A percentile compares a stretch with the other conserved stretches of the same genome.
Conservation (phyloP, 2,329 filamentous ascomycete genomes). For the Fusarium secorum region DNA sequence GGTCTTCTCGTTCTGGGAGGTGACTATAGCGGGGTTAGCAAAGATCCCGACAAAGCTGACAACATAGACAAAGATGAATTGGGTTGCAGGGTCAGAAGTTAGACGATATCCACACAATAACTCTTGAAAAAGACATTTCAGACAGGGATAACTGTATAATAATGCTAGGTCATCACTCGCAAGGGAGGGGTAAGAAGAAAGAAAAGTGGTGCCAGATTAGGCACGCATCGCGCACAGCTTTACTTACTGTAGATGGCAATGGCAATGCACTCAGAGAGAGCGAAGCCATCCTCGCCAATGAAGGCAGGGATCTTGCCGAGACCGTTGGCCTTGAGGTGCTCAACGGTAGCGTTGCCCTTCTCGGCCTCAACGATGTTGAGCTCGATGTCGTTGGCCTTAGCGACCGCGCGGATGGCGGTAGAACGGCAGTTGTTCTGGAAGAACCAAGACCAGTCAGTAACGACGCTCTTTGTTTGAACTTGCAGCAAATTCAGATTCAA, state of each 20-base stretch:
- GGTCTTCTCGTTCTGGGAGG: conserved; percentile 99
- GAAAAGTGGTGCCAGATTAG: conserved; percentile 43
- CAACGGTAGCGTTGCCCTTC: conserved; percentile 69
- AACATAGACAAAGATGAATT: conserved; percentile 41
- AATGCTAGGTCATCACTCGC: conserved; percentile 76
- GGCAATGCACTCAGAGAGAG: conserved; percentile 88
- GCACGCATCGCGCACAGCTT: conserved; percentile 4
- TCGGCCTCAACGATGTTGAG: conserved; percentile 82
- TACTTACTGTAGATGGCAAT: conserved; percentile 97
- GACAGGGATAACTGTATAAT: conserved; percentile 98
- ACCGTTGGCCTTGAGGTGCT: conserved; percentile 86
- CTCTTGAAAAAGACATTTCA: conserved; percentile 66
- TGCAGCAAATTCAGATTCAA: conserved; percentile 19
- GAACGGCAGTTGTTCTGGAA: conserved; percentile 86
- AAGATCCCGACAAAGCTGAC: conserved; percentile 34
- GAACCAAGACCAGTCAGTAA: conserved; percentile 47
- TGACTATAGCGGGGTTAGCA: conserved; percentile 69
- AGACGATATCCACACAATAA: conserved; percentile 84
- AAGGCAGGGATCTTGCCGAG: conserved; percentile 94
- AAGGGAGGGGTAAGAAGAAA: conserved; percentile 21
- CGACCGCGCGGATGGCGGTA: conserved; percentile 87
- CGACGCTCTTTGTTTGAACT: conserved; percentile 29
- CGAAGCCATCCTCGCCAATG: conserved; percentile 88
- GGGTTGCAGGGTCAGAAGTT: conserved; percentile 74
- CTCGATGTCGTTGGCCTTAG: conserved; percentile 96